Evolutionary conservation across 2,329 filamentous ascomycete genomes (phyloP).

Genomic region (Penicillium freii): DNA sequence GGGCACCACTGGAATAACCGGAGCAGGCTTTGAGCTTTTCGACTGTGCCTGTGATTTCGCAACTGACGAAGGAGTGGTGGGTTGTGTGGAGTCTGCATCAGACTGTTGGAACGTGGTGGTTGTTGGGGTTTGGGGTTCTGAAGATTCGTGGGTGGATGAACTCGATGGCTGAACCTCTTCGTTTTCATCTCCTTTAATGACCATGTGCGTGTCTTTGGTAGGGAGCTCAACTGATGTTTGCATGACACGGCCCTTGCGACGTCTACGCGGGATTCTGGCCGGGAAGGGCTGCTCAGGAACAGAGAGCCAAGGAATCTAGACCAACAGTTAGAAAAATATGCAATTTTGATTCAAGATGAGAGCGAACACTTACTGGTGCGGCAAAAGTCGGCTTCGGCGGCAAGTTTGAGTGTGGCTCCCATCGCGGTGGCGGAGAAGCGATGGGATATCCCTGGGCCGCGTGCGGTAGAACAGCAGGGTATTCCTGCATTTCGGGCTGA

Average conservation of each 20-base stretch:
- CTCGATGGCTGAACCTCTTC: slow-evolving; percentile 22
- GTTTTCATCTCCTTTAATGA: slow-evolving; percentile 22
- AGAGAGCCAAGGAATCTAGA: slow-evolving; percentile 60
- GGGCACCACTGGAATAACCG: slow-evolving; percentile 50
- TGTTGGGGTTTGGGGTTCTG: slow-evolving; percentile 56
- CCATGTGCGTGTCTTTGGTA: slow-evolving; percentile 39
- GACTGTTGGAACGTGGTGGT: slow-evolving; percentile 60
- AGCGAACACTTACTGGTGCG: slow-evolving; percentile 44
- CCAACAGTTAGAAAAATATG: slow-evolving; percentile 12
- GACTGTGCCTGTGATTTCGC: slow-evolving; percentile 34
- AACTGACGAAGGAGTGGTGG: slow-evolving; percentile 56
- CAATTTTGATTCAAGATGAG: neutral
- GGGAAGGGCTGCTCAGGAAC: slow-evolving; percentile 56
- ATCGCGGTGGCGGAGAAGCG: slow-evolving; percentile 32
- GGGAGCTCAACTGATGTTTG: slow-evolving; percentile 52
- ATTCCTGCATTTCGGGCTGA: slow-evolving; percentile 33
- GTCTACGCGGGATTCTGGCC: slow-evolving; percentile 48
- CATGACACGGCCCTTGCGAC: slow-evolving; percentile 42
- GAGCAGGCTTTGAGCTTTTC: slow-evolving; percentile 35
- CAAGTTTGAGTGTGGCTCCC: slow-evolving; percentile 24
- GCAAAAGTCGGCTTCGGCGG: slow-evolving; percentile 43
- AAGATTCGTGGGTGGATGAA: slow-evolving; percentile 26
- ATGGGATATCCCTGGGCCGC: slow-evolving; percentile 33
- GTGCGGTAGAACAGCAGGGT: slow-evolving; percentile 24
- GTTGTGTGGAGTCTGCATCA: slow-evolving; percentile 54